Evolutionary conservation across 495 filamentous ascomycete species (phyloP).

Genomic region (Aspergillus nanangensis): DNA sequence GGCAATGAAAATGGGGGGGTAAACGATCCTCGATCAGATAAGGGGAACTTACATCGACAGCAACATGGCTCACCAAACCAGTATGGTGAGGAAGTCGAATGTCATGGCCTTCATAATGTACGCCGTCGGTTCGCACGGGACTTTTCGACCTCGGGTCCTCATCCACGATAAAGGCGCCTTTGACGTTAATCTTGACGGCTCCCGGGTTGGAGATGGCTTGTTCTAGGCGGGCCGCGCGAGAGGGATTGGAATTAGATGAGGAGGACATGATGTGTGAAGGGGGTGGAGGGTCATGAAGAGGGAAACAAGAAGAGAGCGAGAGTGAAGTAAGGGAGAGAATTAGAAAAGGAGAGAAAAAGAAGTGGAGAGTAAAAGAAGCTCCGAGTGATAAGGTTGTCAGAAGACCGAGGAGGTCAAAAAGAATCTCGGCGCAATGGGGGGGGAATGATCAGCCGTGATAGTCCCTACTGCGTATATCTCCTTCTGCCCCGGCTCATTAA

Average conservation of each 20-base stretch:
- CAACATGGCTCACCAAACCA: constrained; percentile 89
- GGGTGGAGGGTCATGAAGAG: constrained; percentile 1
- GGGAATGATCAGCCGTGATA: constrained; percentile 39
- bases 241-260: constrained; percentile 13
- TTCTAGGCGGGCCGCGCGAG: constrained; percentile 41
- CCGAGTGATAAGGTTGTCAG: background rate
- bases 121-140: constrained; percentile 50
- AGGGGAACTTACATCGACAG: constrained; percentile 72
- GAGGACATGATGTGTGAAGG: constrained; percentile 13
- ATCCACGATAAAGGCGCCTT: constrained; percentile 93
- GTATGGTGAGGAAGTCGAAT: constrained; percentile 96
- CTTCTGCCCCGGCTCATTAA: constrained; percentile 35
- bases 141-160: constrained; percentile 57
- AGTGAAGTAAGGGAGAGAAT: background rate
- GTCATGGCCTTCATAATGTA: constrained; percentile 77
- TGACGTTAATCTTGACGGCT: constrained; percentile 86
- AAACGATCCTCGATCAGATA: background rate
- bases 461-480: constrained; percentile 48
- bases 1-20: too few relatives aligned
- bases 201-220: constrained; percentile 79
- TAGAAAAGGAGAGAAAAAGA: background rate
- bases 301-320: background rate
- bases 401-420: too few relatives aligned
- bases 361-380: background rate
- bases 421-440: constrained; percentile 18